phyloP scores from a whole-genome alignment of 805 yeast genomes.

The Yarrowia sp. region DNA sequence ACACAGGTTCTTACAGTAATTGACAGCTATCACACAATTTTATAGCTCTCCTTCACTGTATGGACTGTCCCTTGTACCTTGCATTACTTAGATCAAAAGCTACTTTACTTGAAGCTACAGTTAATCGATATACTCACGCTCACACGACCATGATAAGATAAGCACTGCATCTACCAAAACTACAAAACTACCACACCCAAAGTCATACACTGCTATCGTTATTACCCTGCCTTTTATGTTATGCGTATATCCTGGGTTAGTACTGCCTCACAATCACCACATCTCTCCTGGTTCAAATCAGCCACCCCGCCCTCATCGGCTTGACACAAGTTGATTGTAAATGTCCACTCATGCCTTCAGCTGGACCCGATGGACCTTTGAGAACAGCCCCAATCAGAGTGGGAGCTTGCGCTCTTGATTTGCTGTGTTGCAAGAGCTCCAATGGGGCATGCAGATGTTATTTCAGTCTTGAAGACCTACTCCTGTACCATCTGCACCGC shows the following conservation, averaged over 20 bases:
- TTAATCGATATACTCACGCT: too few species aligned
- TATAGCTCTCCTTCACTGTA: too few species aligned
- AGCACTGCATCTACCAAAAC: too few species aligned
- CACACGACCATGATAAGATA: too few species aligned
- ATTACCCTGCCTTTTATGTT: constrained; percentile 1
- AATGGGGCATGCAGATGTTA: constrained; percentile 6
- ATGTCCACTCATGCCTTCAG: constrained; percentile 36
- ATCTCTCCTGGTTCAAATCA: not conserved
- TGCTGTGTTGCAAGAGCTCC: constrained; percentile 26
- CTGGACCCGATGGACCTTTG: constrained; percentile 23
- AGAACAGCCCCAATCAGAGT: constrained; percentile 29
- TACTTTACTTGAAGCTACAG: too few species aligned
- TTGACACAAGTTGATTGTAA: not conserved
- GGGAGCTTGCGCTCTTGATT: constrained; percentile 37
- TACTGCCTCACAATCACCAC: not conserved
- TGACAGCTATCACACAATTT: too few species aligned
- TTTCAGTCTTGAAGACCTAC: constrained; percentile 2
- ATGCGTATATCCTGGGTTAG: constrained; percentile 13
- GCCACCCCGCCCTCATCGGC: constrained; percentile 29
- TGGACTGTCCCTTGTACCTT: too few species aligned
- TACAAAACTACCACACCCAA: too few species aligned
- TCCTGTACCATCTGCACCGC: constrained; percentile 24
- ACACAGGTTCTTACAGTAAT: too few species aligned
- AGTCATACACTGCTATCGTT: not conserved
- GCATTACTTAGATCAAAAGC: too few species aligned